phyloP scores from a whole-genome alignment of 805 yeast species.

The Starmera quercuum region DNA sequence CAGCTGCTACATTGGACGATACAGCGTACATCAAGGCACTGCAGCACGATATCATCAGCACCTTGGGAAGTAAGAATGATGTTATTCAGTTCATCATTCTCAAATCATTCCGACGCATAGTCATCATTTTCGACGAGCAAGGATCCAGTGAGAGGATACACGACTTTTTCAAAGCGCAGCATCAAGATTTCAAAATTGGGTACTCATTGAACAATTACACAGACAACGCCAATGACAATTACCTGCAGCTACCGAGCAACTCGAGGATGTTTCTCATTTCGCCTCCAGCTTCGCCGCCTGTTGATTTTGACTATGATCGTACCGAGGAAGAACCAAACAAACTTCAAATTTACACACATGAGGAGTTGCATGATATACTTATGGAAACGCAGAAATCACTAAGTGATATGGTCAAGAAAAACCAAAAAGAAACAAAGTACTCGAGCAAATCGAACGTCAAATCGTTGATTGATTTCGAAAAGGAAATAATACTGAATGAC shows the following conservation, averaged over 20 bases:
- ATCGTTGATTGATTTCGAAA: conserved; percentile 5
- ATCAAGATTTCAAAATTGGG: conserved; percentile 8
- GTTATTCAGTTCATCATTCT: conserved; percentile 21
- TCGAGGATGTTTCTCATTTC: conserved; percentile 29
- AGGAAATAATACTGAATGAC: conserved; percentile 18
- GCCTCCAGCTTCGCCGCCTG: conserved; percentile 36
- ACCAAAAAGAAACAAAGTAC: conserved; percentile 7
- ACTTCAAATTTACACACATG: conserved; percentile 18
- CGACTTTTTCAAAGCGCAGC: conserved; percentile 1
- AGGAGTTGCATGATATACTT: conserved; percentile 16
- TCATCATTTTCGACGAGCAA: conserved; percentile 16
- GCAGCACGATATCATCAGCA: conserved; percentile 17
- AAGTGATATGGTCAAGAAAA: conserved; percentile 6
- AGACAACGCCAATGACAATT: conserved; percentile 9
- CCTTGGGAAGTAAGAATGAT: conserved; percentile 9
- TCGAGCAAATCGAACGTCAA: conserved; percentile 1
- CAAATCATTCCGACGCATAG: conserved; percentile 16
- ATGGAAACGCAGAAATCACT: conserved; percentile 12
- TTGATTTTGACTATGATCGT: conserved; percentile 28
- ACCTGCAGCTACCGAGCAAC: conserved; percentile 25
- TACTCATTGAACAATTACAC: conserved; percentile 12
- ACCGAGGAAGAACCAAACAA: conserved; percentile 30
- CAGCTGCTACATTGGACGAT: conserved; percentile 10
- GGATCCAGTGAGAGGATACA: conserved; percentile 5
- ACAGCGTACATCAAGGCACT: conserved; percentile 10